These are phyloP conservation scores for Ilex aquifolium DNA, from an alignment of 257 asterid species.

Conservation along the genomic window DNA sequence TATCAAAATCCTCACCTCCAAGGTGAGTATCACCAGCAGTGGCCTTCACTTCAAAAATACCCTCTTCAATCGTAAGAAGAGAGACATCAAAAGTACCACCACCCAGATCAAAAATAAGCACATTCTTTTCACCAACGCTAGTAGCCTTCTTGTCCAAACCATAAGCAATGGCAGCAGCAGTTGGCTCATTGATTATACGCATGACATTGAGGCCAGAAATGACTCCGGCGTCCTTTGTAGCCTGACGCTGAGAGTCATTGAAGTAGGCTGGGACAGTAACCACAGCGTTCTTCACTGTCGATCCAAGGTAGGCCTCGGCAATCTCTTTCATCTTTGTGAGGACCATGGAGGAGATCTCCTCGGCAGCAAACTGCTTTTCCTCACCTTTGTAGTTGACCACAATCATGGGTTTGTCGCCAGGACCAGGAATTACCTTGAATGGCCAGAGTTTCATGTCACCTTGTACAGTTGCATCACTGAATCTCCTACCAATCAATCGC, in stretches of 20 bases:
- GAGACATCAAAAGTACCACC: conserved; percentile 1
- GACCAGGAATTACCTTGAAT: background rate
- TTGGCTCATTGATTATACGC: background rate
- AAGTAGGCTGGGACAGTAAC: background rate
- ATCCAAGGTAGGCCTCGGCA: background rate
- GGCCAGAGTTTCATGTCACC: background rate
- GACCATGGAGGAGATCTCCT: background rate
- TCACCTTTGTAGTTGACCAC: background rate
- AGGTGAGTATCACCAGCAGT: conserved; percentile 26
- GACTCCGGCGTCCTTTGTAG: background rate
- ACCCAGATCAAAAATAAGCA: background rate
- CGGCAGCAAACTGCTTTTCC: background rate
- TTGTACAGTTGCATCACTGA: background rate
- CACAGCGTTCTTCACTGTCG: background rate
- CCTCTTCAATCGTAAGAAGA: background rate
- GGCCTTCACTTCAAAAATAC: conserved; percentile 24
- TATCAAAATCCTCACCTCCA: conserved; percentile 25
- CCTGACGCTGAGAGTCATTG: background rate
- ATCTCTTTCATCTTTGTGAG: background rate
- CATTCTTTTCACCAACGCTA: background rate
- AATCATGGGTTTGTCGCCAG: background rate
- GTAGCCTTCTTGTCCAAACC: background rate
- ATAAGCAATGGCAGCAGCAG: background rate
- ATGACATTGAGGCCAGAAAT: background rate
- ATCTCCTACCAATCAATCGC: background rate